Evolutionary conservation across 768 basidiomycete species (phyloP), one percentile per base, ranked within the genome.

Genomic region (Chalciporus sphaerocephalus): DNA sequence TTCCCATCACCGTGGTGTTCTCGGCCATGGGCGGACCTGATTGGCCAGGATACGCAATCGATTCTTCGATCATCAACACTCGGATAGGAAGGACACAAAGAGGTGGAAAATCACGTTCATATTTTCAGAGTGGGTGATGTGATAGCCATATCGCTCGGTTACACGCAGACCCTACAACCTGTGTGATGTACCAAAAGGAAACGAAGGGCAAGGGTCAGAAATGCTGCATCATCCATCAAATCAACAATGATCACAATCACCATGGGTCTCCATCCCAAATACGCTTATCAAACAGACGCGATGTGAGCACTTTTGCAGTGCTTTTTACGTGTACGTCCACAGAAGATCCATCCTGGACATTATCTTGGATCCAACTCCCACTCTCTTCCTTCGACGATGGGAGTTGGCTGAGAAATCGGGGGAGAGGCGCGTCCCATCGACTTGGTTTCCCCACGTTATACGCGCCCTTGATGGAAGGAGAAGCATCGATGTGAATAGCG

Each of bases 381-480:
- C 38, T 39, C 40, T 44, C 20, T 44, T 46, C 18, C 30, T 15
- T 40, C 38, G 24, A 16, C 38, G 24, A 43, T 41, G 42, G 35
- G 40, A 35, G 27, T n/a, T 16, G 38, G 23, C 15, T 24, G 45
- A 45, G 28, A 33, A 46, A 35, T 38, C 24, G 32, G 39, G 27
- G 30, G 40, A 6, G 34, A 24, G 42, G 44, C 36, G 37, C 35
- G 25, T 12, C 42, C 38, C 15, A 6, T 32, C 30, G 13, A 32
- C 15, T 21, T 21, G 20, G 16, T 47, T 46, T 55, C 55, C 51
- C 47, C 58, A 54, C 49, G 58, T 48, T 43, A 6, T 42, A 49
- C 28, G 41, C 43, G 4, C 42, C 49, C 52, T 51, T 36, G 40
- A 44, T 42, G 20, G 28, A 38, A 44, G 39, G 17, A 25, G 46